Evolutionary conservation across 108 stramenopile genomes (phyloP).

Genomic region (Hondaea fermentalgiana): DNA sequence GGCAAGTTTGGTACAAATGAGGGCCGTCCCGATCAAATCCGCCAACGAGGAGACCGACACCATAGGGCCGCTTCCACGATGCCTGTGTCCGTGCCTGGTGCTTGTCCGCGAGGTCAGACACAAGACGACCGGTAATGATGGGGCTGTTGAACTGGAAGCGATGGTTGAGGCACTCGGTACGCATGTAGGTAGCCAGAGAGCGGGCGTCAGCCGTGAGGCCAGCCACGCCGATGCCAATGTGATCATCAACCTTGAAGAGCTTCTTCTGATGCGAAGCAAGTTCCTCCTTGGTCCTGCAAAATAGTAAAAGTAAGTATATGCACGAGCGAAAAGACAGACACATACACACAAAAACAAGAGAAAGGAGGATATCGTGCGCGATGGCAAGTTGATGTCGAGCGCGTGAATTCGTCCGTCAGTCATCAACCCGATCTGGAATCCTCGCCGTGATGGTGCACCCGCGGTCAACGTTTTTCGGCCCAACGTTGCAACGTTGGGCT

Average conservation of each 20-base stretch:
- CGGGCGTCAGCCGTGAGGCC: constrained; percentile 95
- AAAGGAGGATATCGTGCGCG: no score
- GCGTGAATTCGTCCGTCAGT: no score
- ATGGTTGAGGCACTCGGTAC: constrained; percentile 91
- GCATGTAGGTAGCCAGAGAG: constrained; percentile 59
- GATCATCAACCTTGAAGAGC: constrained; percentile 88
- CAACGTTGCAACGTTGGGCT: no score
- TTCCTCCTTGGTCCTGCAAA: constrained; percentile 67
- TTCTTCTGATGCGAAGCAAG: constrained; percentile 91
- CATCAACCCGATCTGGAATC: background rate
- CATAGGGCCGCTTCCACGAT: constrained; percentile 93
- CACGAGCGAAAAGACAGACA: background rate
- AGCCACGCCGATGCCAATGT: constrained; percentile 90
- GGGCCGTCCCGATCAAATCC: constrained; percentile 62
- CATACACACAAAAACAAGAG: background rate
- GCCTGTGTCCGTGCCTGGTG: constrained; percentile 96
- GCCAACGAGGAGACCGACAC: constrained; percentile 88
- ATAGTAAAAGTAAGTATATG: background rate
- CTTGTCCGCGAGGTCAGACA: constrained; percentile 88
- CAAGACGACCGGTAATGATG: constrained; percentile 76
- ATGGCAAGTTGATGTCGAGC: no score
- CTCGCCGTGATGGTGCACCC: no score
- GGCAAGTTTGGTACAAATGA: constrained; percentile 92
- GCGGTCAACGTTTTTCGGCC: no score
- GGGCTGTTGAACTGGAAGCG: constrained; percentile 90